A percentile compares a stretch with the other conserved stretches of the same genome.
Conservation (phyloP, 2,329 filamentous ascomycete species). For the Coniochaeta sp. region DNA sequence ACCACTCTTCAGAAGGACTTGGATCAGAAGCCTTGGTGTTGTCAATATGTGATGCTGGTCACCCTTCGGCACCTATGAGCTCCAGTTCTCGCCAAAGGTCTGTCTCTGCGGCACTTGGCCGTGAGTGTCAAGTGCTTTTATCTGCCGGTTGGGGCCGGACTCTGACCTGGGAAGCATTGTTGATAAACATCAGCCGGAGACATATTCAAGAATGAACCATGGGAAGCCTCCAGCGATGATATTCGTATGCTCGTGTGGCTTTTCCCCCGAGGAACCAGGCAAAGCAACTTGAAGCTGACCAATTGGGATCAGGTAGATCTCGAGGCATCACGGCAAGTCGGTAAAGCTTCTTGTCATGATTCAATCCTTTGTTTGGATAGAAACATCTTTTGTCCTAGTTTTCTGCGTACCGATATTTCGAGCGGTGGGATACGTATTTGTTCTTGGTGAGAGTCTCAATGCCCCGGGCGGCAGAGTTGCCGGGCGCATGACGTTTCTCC, state of each 20-base stretch:
- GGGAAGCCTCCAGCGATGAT: too few relatives aligned
- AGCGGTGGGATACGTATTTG: not conserved
- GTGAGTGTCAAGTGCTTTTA: too few relatives aligned
- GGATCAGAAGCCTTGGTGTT: not conserved
- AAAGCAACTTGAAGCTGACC: too few relatives aligned
- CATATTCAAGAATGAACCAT: not conserved
- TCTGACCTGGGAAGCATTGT: not conserved
- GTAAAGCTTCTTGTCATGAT: too few relatives aligned
- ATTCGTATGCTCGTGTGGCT: too few relatives aligned
- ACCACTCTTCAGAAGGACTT: not conserved
- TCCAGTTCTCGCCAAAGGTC: too few relatives aligned
- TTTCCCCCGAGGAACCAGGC: too few relatives aligned
- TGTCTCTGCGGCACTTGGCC: too few relatives aligned
- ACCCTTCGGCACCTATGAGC: not conserved
- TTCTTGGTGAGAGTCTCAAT: not conserved
- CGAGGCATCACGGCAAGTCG: too few relatives aligned
- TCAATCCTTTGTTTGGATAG: too few relatives aligned
- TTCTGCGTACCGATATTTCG: not conserved
- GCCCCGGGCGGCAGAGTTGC: not conserved
- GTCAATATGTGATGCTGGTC: not conserved
- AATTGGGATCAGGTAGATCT: too few relatives aligned
- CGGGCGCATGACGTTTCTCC: not conserved
- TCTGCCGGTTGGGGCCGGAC: too few relatives aligned
- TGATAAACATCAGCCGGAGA: not conserved
- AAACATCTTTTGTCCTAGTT: not conserved